Evolutionary conservation across 208 protist species (phyloP), one percentile per base, ranked within the genome.

Genomic region (Phytomonas sp.): DNA sequence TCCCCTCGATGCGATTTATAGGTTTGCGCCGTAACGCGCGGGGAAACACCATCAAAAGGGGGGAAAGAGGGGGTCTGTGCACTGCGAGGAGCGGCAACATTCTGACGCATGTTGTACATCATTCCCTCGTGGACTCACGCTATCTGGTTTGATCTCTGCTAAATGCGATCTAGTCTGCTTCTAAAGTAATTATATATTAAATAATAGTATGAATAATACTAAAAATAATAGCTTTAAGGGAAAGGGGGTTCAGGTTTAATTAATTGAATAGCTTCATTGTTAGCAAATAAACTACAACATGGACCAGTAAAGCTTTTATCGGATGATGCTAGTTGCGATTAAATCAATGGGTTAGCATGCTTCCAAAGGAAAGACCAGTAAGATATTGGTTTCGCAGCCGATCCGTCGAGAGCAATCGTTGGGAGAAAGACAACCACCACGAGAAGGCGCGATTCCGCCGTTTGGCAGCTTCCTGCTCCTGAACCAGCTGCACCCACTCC

Each of bases 401-500:
- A 28, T 90, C 78, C 84, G 88, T 75, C 15, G 92, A 75, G 20
- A 96, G 76, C 59, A 91, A 64, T 11, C 85, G 81, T 76, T 95
- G 92, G 0, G 81, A 77, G 31, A 94, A 71, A 62, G 92, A 72
- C 60, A 92, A 61, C 89, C 92, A 96, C 92, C 87, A 95, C n/a
- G 84, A 79, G 61, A 93, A 83, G 0, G 88, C 78, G 4, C 92
- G 85, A 51, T 95, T 80, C 9, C 82, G 76, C 20, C 89, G 79
- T 68, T 85, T 85, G 0, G 84, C 69, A 5, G 89, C 85, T 79
- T 93, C 89, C 73, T 96, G 87, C 74, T 95, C 88, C 68, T 89
- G 78, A 30, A 77, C 78, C 2, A 95, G 70, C 71, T 87, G 74
- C 60, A 87, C 78, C 92, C 92, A 96, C 66, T 96, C 87, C 65